These are phyloP conservation scores for Colletotrichum sp. DNA, from an alignment of 2,329 filamentous ascomycete species.

Conservation along the genomic window DNA sequence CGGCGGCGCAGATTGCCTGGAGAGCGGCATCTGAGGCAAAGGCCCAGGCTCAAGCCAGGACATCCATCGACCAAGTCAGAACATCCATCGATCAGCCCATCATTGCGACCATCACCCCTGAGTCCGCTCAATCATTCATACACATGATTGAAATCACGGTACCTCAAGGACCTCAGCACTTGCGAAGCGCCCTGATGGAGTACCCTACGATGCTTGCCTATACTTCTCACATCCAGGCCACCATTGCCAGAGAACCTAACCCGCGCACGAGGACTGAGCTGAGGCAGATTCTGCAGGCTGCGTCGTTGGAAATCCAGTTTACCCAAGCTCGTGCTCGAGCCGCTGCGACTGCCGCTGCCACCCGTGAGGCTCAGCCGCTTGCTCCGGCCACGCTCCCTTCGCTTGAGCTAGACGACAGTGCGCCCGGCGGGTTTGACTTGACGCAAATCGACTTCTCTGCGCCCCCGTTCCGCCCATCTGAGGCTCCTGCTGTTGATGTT, in stretches of 20 bases:
- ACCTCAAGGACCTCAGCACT: constrained; percentile 51
- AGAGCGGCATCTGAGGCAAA: constrained; percentile 8
- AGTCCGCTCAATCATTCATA: constrained; percentile 47
- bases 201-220: constrained; percentile 56
- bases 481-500: neutral
- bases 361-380: constrained; percentile 25
- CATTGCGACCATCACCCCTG: constrained; percentile 33
- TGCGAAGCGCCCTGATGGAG: constrained; percentile 49
- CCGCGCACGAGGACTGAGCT: constrained; percentile 53
- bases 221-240: constrained; percentile 52
- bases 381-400: neutral
- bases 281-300: constrained; percentile 52
- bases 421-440: neutral
- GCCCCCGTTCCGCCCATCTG: neutral
- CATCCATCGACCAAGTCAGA: constrained; percentile 27
- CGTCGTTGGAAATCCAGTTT: constrained; percentile 50
- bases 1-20: constrained; percentile 43
- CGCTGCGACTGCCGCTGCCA: constrained; percentile 28
- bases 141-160: constrained; percentile 60
- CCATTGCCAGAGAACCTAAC: constrained; percentile 57
- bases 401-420: neutral
- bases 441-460: neutral
- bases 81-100: constrained; percentile 32
- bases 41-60: neutral
- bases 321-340: constrained; percentile 39